These are phyloP conservation scores for Cyberlindnera euphorbiiphila DNA, from an alignment of 805 yeast species.

Conservation along the genomic window DNA sequence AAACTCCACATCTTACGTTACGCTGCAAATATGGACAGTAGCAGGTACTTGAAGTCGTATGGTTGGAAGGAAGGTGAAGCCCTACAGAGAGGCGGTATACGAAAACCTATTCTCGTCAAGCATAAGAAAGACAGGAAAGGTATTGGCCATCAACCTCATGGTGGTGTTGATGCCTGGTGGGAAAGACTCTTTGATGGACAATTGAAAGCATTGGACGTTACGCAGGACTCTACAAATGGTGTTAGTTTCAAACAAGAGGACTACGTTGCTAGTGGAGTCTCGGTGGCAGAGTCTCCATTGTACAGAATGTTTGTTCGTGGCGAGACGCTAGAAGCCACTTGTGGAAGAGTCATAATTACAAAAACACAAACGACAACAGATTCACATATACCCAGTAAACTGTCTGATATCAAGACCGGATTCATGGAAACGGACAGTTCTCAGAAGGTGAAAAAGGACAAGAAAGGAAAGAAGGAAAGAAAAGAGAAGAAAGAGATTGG, in stretches of 20 bases:
- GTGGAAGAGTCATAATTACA: conserved; percentile 35
- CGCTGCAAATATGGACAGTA: conserved; percentile 58
- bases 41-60: conserved; percentile 63
- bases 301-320: conserved; percentile 87
- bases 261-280: conserved; percentile 43
- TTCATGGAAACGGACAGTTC: conserved; percentile 14
- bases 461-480: conserved; percentile 20
- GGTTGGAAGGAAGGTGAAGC: conserved; percentile 97
- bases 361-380: conserved; percentile 2
- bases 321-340: conserved; percentile 77
- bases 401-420: conserved; percentile 16
- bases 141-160: conserved; percentile 63
- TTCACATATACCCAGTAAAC: conserved; percentile 4
- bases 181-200: conserved; percentile 93
- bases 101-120: conserved; percentile 81
- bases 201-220: conserved; percentile 68
- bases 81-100: conserved; percentile 70
- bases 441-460: conserved; percentile 20
- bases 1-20: neutral
- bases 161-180: conserved; percentile 89
- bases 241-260: conserved; percentile 54
- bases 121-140: conserved; percentile 92
- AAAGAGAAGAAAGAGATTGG: conserved; percentile 25
- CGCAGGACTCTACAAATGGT: conserved; percentile 20
- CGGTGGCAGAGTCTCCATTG: conserved; percentile 62